Conservation (phyloP, 192 early-diverging fungal species). For the Chytriomyces hyalinus region DNA sequence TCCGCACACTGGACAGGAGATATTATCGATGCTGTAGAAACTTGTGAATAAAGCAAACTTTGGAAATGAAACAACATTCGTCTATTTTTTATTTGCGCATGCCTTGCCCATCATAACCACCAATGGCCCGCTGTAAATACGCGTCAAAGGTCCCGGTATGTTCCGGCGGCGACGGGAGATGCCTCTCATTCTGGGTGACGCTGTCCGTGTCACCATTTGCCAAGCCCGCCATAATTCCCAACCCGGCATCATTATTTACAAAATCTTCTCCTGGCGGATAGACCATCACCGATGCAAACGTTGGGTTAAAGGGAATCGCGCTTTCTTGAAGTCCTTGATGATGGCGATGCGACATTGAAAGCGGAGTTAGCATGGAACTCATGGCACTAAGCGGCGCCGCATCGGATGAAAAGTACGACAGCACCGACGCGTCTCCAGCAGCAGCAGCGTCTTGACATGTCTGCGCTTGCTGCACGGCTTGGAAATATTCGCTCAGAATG, state of each 20-base stretch:
- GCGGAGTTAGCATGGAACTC: neutral
- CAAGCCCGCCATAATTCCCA: neutral
- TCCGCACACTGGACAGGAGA: conserved; percentile 39
- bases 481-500: conserved; percentile 18
- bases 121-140: neutral
- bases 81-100: neutral
- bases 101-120: neutral
- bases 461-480: neutral
- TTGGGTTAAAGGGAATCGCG: neutral
- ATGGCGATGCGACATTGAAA: neutral
- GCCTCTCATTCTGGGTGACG: neutral
- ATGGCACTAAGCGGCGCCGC: neutral
- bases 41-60: neutral
- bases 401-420: neutral
- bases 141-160: neutral
- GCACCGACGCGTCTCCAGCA: neutral
- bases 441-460: neutral
- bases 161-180: neutral
- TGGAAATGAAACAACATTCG: neutral
- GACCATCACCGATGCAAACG: too few relatives aligned
- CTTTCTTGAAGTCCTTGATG: neutral
- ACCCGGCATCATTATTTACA: neutral
- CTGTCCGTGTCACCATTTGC: neutral
- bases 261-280: neutral
- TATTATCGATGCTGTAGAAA: conserved; percentile 13